Percentiles rank a stretch among this genome's conserved stretches.
Evolutionary conservation across 2,329 filamentous ascomycete genomes (phyloP).

Genomic region (Geoglossum cookeanum): DNA sequence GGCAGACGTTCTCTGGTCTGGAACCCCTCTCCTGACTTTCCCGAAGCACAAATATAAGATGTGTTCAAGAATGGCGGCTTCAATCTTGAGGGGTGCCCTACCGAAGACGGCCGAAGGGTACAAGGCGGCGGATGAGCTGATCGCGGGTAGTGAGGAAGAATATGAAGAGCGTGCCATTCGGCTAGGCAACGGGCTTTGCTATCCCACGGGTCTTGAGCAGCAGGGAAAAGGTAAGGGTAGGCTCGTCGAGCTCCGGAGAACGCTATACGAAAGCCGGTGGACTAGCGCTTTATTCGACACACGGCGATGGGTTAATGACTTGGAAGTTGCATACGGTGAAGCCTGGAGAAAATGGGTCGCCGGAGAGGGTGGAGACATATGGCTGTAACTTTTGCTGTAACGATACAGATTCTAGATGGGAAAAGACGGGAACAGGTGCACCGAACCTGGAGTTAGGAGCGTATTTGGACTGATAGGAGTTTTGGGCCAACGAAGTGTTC

Average conservation of each 20-base stretch:
- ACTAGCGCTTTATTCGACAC: conserved; percentile 82
- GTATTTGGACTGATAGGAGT: conserved; percentile 2
- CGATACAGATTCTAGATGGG: not conserved
- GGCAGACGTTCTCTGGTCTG: conserved; percentile 90
- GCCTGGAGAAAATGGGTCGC: conserved; percentile 79
- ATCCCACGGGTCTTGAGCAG: conserved; percentile 26
- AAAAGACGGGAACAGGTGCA: not conserved
- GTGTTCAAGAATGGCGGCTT: conserved; percentile 96
- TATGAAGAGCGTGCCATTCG: conserved; percentile 64
- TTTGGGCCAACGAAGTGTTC: conserved; percentile 2
- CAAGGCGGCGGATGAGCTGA: conserved; percentile 52
- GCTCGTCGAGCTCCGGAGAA: conserved; percentile 56
- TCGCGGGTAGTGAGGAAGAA: conserved; percentile 56
- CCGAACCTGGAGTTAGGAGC: not conserved
- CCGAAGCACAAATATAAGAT: conserved; percentile 94
- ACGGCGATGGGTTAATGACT: conserved; percentile 68
- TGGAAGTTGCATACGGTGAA: conserved; percentile 74
- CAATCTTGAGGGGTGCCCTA: conserved; percentile 75
- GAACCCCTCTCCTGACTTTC: conserved; percentile 76
- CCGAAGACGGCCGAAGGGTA: conserved; percentile 51
- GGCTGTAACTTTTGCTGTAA: conserved; percentile 30
- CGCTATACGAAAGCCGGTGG: conserved; percentile 74
- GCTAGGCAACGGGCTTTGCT: conserved; percentile 44
- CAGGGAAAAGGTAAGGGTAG: conserved; percentile 44
- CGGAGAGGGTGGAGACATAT: conserved; percentile 83